Base-by-base conservation (phyloP, 768 basidiomycete species). In the Agaricus subrufescens region DNA sequence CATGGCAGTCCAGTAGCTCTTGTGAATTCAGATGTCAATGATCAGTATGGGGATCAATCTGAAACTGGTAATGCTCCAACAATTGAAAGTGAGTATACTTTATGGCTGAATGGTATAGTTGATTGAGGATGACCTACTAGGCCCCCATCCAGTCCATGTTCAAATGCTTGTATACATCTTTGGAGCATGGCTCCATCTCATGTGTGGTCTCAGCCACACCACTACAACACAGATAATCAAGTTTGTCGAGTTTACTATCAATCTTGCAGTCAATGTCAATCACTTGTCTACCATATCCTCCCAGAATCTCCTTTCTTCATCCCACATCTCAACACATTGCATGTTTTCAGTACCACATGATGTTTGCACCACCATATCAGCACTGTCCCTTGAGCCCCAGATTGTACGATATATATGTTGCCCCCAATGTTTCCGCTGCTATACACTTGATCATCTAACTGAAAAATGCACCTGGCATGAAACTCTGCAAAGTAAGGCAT, bases 161-260 rank as follows among this genome's bases (percentile, higher is more conserved):
- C 31, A 54, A 9, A n/a, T 38, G 9, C 19, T 30, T 3, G 46
- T 48, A 11, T 55, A 19, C 43, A 37, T 48, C 2, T 11, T 55
- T 0, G 45, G 5, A 2, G 45, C 49, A 3, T 63, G 62, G 62
- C 49, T 63, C 5, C 53, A 58, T 30, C 50, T 61, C 2, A 44
- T 52, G 7, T 57, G 60, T 23, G 64, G 62, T 39, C 57, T 65
- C 15, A 65, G 64, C 44, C 57, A 59, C 1, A 40, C n/a, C 30
- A 31, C 62, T n/a, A 60, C 59, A 9, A 56, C 58, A 46, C 30
- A 27, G 10, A 19, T 51, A 0, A 31, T 65, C 45, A 60, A 60
- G 39, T 31, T 60, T 3, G 19, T 19, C 19, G 19, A 19, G 19
- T 23, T 60, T 39, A 10, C 39, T 10, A 5, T 44, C 42, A 43